Percentiles rank a stretch among this genome's conserved stretches.
Evolutionary conservation across 495 filamentous ascomycete species (phyloP).

Genomic region (Aspergillus cavernicola): DNA sequence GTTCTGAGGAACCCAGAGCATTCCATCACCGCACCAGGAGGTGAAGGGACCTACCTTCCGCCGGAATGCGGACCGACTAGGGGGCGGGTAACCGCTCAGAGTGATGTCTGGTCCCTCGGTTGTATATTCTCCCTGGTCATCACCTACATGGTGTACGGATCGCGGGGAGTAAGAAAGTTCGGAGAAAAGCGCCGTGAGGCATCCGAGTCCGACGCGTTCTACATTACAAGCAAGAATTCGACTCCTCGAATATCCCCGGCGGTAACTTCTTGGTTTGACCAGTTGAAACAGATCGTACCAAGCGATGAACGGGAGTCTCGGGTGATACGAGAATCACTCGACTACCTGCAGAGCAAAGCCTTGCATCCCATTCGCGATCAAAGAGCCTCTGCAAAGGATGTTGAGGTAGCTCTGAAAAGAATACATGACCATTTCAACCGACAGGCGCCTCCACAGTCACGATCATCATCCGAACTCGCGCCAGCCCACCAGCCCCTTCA

Average conservation of each 20-base stretch:
- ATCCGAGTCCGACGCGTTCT: slow-evolving; percentile 14
- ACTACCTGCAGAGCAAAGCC: slow-evolving; percentile 13
- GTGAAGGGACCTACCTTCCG: slow-evolving; percentile 22
- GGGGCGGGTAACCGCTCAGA: slow-evolving; percentile 12
- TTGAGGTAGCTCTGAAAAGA: slow-evolving; percentile 4
- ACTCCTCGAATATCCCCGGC: slow-evolving; percentile 7
- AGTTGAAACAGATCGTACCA: background rate
- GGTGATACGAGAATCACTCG: slow-evolving; percentile 9
- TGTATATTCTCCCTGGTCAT: slow-evolving; percentile 23
- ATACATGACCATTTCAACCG: background rate
- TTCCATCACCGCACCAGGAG: slow-evolving; percentile 3
- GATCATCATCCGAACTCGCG: background rate
- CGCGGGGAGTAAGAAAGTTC: slow-evolving; percentile 5
- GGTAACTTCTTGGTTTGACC: slow-evolving; percentile 15
- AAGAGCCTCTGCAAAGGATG: slow-evolving; percentile 1
- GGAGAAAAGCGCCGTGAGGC: background rate
- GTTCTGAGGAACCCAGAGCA: slow-evolving; percentile 9
- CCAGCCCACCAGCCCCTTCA: background rate
- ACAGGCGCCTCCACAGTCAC: background rate
- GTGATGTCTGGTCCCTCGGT: slow-evolving; percentile 26
- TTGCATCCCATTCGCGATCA: slow-evolving; percentile 7
- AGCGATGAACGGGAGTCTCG: background rate
- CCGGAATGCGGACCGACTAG: slow-evolving; percentile 17
- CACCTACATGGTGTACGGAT: slow-evolving; percentile 14
- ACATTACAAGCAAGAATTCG: slow-evolving; percentile 1